Evolutionary conservation across 768 basidiomycete species (phyloP), one percentile per base, ranked within the genome.

Genomic region (Dictyophora rubrovolvata): DNA sequence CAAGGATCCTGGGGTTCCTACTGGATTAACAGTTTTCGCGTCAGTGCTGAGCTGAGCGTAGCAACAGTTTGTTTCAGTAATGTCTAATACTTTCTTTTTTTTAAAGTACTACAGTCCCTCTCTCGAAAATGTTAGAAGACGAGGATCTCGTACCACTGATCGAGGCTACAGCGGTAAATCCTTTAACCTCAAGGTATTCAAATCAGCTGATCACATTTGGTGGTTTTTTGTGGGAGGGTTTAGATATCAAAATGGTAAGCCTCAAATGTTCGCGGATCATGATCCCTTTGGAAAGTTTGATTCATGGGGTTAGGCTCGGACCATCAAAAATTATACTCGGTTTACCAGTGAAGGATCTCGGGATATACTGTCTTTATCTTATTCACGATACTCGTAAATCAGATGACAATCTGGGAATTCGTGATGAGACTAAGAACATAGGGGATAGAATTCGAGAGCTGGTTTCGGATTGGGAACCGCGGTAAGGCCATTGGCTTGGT

Each of bases 1-100:
- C 12, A 66, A 71, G 37, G 71, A 71, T 20, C 66, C 68, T 54
- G 63, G 65, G 0, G 58, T 64, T 5, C 60, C 62, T 1, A 67
- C 71, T 59, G 60, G 65, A 55, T 53, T 65, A 62, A 66, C 74
- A 46, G 70, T 81, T 61, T 83, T 79, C 63, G 76, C 75, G 80
- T 79, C 55, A 60, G 76, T 64, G 69, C 59, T 35, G 54, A 49
- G 7, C 28, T 28, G 28, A 2, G 7, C 28, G 7, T 3, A 28
- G 28, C n/a, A n/a, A 28, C 28, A 28, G 28, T 28, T 28, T 48
- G 28, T 49, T 28, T 12, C 36, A 20, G 60, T 48, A 8, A 12
- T 14, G 42, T 60, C 22, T 28, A 48, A 50, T 36, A 16, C 37
- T 60, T 47, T 60, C 48, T 18, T 50, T 23, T 17, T 18, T 50